Base-by-base conservation (phyloP, 2,329 filamentous ascomycete species). In the Fusarium burgessii region DNA sequence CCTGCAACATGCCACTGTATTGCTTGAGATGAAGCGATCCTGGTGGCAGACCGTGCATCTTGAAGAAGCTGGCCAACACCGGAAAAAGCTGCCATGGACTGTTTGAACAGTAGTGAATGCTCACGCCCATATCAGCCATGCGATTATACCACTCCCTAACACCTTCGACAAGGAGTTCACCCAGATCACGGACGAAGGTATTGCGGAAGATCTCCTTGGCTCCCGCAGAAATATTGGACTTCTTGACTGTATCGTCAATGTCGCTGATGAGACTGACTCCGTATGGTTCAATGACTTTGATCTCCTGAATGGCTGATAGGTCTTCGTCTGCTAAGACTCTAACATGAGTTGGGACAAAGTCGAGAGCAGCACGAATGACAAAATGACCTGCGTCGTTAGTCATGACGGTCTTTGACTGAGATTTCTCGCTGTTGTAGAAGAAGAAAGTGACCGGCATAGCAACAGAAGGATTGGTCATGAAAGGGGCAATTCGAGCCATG, bases 1-100 rank as follows among this genome's bases (percentile, higher is more conserved):
- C 96, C 81, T 98, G 95, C 17, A 99, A 85, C 93, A 98, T 98
- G 50, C 97, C 96, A 66, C 90, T 93, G 80, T 99, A 99, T 72
- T 97, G 94, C 80, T 99, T 99, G 72, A 99, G 81, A 78, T 99
- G 97, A 72, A 98, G 93, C 0, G 95, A 98, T 0, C 96, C 97
- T 1, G 89, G 89, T 0, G 96, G 96, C 2, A 99, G 83, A 3
- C 92, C 92, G 10, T 93, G 92, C 42, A 92, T 82, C 71, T 91
- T 90, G 79, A 98, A 97, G 79, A 92, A 99, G 57, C 89, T 93
- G 8, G 93, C 92, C 14, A 99, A 84, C 5, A 98, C 90, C 0
- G 96, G 96, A 75, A 93, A 99, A 10, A 99, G 87, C 79, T 99
- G 97, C 97, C 97, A 99, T 1, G 96, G 96, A 54, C 95, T 97